Conservation (phyloP, 1,139 yeast genomes). For the Geotrichum citri-aurantii region DNA sequence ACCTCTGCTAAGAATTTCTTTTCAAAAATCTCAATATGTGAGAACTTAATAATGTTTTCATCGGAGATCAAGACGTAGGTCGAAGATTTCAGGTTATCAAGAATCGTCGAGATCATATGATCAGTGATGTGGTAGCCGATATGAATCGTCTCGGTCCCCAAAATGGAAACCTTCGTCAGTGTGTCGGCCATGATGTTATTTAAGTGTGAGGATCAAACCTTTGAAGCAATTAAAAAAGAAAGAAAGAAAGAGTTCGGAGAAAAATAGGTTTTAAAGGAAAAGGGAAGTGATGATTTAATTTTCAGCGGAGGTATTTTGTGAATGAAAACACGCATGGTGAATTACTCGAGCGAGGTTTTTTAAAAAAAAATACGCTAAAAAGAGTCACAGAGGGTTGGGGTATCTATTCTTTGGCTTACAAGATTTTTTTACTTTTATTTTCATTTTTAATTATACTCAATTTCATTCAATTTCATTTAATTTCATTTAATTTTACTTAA, state of each 20-base stretch:
- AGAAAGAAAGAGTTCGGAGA: neutral
- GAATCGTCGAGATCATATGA: slow-evolving; percentile 68
- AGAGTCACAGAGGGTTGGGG: neutral
- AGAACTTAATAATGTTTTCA: slow-evolving; percentile 65
- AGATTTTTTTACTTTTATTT: no score
- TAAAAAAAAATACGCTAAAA: neutral
- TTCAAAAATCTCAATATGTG: slow-evolving; percentile 47
- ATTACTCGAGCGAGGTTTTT: neutral
- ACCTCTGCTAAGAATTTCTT: slow-evolving; percentile 32
- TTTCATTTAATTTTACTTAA: no score
- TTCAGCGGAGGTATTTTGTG: neutral
- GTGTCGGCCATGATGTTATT: slow-evolving; percentile 12
- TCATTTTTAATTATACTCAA: no score
- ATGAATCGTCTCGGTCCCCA: slow-evolving; percentile 81
- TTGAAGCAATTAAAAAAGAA: neutral
- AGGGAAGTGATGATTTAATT: neutral
- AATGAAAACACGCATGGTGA: neutral
- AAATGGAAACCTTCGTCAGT: slow-evolving; percentile 36
- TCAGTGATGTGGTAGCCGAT: slow-evolving; percentile 80
- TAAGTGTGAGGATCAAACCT: neutral
- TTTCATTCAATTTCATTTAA: no score
- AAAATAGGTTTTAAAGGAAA: neutral
- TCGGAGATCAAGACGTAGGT: slow-evolving; percentile 92
- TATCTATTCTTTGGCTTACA: no score
- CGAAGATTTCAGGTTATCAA: slow-evolving; percentile 63